Conservation (phyloP, 257 asterid genomes). For the Solanum corneliomulleri region DNA sequence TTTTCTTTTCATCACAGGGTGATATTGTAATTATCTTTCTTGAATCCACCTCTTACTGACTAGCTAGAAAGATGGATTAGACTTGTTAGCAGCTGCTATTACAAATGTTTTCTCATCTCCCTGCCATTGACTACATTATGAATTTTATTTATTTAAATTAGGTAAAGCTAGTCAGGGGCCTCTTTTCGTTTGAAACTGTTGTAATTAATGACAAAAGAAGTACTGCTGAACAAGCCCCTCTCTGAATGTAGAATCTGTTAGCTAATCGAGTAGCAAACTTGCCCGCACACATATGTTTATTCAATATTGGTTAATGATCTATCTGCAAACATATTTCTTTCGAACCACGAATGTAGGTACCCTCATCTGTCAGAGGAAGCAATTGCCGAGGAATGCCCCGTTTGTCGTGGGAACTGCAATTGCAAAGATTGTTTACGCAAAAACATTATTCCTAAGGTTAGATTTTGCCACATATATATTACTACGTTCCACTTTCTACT, state of each 20-base stretch:
- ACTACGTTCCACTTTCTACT: background rate
- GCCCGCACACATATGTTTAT: background rate
- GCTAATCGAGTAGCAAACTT: background rate
- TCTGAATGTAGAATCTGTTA: background rate
- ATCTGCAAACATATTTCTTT: background rate
- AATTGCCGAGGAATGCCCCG: conserved; percentile 36
- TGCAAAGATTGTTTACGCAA: conserved; percentile 50
- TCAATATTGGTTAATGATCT: background rate
- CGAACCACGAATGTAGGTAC: conserved; percentile 29
- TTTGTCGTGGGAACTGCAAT: conserved; percentile 49
- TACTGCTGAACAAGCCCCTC: background rate
- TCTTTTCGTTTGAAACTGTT: background rate
- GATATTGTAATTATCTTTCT: background rate
- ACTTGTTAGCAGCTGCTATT: background rate
- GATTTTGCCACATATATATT: background rate
- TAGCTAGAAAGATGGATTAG: background rate
- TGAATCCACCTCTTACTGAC: background rate
- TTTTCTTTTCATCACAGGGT: background rate
- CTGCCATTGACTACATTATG: background rate
- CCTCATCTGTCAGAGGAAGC: conserved; percentile 36
- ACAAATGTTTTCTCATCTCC: background rate
- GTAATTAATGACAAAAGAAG: background rate
- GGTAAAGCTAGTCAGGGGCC: background rate
- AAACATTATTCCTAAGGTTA: conserved; percentile 16
- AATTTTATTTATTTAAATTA: background rate